Base-by-base conservation (phyloP, 257 asterid species). In the Anisodus tanguticus region DNA sequence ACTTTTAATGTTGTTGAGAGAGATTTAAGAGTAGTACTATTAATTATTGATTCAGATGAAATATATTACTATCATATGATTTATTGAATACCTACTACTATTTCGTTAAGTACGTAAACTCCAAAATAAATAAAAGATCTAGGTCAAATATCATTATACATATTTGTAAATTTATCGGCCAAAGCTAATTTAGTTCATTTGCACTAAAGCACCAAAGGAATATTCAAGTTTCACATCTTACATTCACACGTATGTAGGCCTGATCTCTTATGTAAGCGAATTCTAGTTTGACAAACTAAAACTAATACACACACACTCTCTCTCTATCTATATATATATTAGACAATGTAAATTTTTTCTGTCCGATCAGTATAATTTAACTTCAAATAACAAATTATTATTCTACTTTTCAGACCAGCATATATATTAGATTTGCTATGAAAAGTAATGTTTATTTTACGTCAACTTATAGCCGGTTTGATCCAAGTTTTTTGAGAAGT, bases 211-310 rank as follows among this genome's bases (percentile, higher is more conserved):
- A 37, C 22, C 45, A 22, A 49, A 47, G 22, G 6, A 49, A 37
- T 74, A 49, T 74, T 76, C 45, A 76, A 76, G 45, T 76, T 51
- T 5, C 5, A 76, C 8, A 3, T 76, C 45, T 22, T 5, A 45
- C 62, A 11, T 74, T 74, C 45, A 22, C 81, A 74, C 80, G 9
- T 10, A 72, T 10, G 3, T 72, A 10, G 19, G 26, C 41, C 3
- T 72, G 5, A 66, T 35, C 19, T 45, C 37, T 45, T 2, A 26
- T 4, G 43, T 64, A 66, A 15, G 3, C 53, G 8, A 9, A 72
- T 72, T 72, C 80, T 72, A n/a, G 7, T 63, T 26, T 63, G 70
- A 63, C 41, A 63, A 63, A 63, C 79, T 70, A 22, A 22, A 22
- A 22, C 26, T 22, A 22, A 22, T 22, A 22, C 26, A 22, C 26